Evolutionary conservation across 768 basidiomycete genomes (phyloP).

Genomic region (Phanerodontia chrysosporium): DNA sequence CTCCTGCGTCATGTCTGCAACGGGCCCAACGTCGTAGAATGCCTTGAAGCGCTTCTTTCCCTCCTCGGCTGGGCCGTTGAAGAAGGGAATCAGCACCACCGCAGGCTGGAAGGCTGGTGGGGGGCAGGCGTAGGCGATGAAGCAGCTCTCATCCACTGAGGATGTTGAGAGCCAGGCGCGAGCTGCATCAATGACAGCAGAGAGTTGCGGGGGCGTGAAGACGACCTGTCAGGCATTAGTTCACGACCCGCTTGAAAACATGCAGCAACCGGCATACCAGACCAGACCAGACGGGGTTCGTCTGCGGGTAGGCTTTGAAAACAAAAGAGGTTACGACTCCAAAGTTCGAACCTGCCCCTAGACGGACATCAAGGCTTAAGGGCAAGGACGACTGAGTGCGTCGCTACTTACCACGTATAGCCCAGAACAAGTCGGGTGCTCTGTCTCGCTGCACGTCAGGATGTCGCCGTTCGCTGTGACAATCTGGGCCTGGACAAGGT

Average conservation of each 20-base stretch:
- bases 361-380: background rate
- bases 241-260: background rate
- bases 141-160: background rate
- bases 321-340: slow-evolving; percentile 23
- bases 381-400: background rate
- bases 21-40: slow-evolving; percentile 7
- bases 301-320: slow-evolving; percentile 10
- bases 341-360: slow-evolving; percentile 25
- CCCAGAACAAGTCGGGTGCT: slow-evolving; percentile 29
- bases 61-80: slow-evolving; percentile 9
- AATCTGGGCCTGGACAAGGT: slow-evolving; percentile 10
- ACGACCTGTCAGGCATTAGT: background rate
- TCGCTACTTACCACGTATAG: slow-evolving; percentile 19
- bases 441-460: slow-evolving; percentile 18
- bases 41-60: slow-evolving; percentile 5
- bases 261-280: background rate
- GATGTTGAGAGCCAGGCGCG: background rate
- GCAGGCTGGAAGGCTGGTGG: slow-evolving; percentile 7
- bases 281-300: slow-evolving; percentile 7
- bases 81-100: slow-evolving; percentile 6
- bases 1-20: slow-evolving; percentile 8
- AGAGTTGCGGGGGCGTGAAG: slow-evolving; percentile 3
- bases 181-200: background rate
- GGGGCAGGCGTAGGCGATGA: slow-evolving; percentile 8
- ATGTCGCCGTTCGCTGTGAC: slow-evolving; percentile 14